Conservation (phyloP, 108 stramenopile species). For the Mediolabrus comicus region DNA sequence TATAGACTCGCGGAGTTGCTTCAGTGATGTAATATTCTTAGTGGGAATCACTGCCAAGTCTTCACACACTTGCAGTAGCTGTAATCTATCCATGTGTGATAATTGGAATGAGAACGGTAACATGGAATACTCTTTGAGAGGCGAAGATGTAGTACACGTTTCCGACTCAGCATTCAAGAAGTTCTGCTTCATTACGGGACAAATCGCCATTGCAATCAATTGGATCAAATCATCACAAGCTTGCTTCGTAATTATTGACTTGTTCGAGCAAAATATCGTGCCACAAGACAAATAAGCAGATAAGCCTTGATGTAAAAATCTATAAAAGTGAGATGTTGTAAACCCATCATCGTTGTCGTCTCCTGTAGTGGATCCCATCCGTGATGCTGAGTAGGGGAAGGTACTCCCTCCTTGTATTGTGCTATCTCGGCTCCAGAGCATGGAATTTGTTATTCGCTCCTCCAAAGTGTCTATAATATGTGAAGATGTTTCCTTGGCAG, state of each 20-base stretch:
- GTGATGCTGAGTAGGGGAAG: constrained; percentile 19
- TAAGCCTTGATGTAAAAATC: constrained; percentile 23
- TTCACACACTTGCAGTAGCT: constrained; percentile 16
- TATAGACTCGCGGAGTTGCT: constrained; percentile 14
- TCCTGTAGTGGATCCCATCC: constrained; percentile 2
- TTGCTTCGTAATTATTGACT: not conserved
- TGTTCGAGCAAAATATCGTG: constrained; percentile 1
- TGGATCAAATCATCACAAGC: constrained; percentile 24
- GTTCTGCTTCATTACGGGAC: not conserved
- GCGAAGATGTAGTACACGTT: not conserved
- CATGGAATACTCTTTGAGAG: constrained; percentile 2
- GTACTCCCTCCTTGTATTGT: not conserved
- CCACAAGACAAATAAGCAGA: constrained; percentile 12
- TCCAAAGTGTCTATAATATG: constrained; percentile 2
- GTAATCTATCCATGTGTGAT: constrained; percentile 21
- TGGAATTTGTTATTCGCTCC: constrained; percentile 12
- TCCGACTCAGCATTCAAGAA: not conserved
- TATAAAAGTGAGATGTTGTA: constrained; percentile 11
- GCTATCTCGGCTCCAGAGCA: constrained; percentile 5
- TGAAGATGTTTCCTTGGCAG: not conserved
- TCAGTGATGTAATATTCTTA: not conserved
- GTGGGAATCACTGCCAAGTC: constrained; percentile 2
- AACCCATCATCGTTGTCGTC: constrained; percentile 15
- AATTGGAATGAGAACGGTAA: constrained; percentile 32
- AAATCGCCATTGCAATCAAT: constrained; percentile 29